Conservation (phyloP, 768 basidiomycete species). For the Mycena crocata region DNA sequence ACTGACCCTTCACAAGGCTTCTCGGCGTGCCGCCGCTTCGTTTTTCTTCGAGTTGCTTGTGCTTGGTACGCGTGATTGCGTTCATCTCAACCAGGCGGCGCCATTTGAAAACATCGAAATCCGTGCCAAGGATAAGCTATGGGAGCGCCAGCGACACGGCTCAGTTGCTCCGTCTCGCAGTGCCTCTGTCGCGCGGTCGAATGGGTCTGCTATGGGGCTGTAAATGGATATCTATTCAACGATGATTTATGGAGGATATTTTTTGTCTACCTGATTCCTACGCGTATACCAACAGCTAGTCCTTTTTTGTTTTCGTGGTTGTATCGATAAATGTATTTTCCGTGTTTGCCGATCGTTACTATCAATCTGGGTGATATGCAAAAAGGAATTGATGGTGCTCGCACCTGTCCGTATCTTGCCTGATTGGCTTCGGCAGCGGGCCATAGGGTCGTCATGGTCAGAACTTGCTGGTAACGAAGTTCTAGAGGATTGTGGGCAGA, state of each 20-base stretch:
- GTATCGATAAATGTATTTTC: conserved; percentile 18
- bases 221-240: conserved; percentile 32
- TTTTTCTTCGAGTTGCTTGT: conserved; percentile 99
- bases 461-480: too few relatives aligned
- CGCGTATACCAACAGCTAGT: conserved; percentile 14
- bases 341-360: too few relatives aligned
- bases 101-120: conserved; percentile 92
- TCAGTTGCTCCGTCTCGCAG: conserved; percentile 46
- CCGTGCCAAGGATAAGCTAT: conserved; percentile 83
- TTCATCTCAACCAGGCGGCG: conserved; percentile 79
- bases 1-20: conserved; percentile 63
- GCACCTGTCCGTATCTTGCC: too few relatives aligned
- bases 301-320: conserved; percentile 26
- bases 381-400: too few relatives aligned
- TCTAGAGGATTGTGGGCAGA: too few relatives aligned
- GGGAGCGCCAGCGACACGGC: conserved; percentile 70
- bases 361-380: too few relatives aligned
- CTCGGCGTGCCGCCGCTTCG: conserved; percentile 90
- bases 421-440: too few relatives aligned
- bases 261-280: conserved; percentile 10
- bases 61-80: conserved; percentile 91
- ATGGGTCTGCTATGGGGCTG: conserved; percentile 56
- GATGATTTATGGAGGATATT: conserved; percentile 24
- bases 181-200: conserved; percentile 57
- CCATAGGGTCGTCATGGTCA: too few relatives aligned